Evolutionary conservation across 2,329 filamentous ascomycete species (phyloP), one percentile per base, ranked within the genome.

Genomic region (Ascocoryne sarcoides): DNA sequence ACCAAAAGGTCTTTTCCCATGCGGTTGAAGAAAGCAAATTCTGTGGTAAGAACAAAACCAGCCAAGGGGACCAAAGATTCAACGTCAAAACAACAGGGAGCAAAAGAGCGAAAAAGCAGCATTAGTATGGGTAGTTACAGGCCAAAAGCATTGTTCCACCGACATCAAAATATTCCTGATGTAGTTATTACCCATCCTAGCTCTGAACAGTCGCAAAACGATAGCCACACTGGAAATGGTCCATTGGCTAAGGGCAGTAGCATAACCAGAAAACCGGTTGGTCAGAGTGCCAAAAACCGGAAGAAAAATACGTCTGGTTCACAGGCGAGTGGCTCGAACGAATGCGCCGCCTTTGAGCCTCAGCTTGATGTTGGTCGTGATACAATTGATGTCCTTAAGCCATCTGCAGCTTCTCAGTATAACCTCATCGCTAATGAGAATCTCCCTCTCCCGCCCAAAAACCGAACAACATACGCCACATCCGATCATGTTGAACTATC

Each of bases 401-500:
- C 23, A 12, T 26, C 23, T 7, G 12, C 23, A 26, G 23, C 12
- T 7, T 26, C 23, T 7, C 23, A 26, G 12, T 12, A 26, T 26
- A 7, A 7, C 12, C 23, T 26, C 23, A 12, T 7, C 12, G 23
- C 23, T 12, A 12, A 26, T 12, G 23, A 26, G 23, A 26, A 7
- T 7, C 7, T 26, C 12, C 23, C 7, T 7, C 12, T 12, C 23
- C 12, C 23, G 7, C 12, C 23, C 7, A 26, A 26, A 7, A 12
- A 12, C 23, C 23, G 23, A 26, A 7, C 7, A 26, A 12, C 23
- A 12, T 12, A 26, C 23, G 7, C 23, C 7, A 7, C 23, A 26
- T 26, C 23, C 7, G n/a, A 33, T 4, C 14, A 12, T 28, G 33
- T 4, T 37, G 47, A 54, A 10, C 37, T 52, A 8, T 53, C 52